A percentile compares a stretch with the other conserved stretches of the same genome.
Evolutionary conservation across 106 monocot species (phyloP).

Genomic region (Dactylorhiza incarnata): DNA sequence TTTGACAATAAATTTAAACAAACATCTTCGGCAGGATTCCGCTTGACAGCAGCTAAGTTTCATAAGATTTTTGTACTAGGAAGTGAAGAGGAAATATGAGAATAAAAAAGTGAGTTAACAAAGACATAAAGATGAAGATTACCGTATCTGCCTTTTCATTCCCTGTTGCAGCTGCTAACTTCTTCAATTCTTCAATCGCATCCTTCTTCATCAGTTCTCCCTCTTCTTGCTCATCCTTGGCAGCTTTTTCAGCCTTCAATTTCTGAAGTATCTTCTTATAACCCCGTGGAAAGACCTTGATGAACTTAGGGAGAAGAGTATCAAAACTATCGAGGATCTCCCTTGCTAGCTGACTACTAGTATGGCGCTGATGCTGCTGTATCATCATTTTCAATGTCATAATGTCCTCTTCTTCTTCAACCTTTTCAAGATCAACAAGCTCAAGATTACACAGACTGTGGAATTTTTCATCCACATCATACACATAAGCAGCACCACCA

Average conservation of each 20-base stretch:
- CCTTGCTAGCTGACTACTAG: slow-evolving; percentile 58
- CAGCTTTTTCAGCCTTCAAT: slow-evolving; percentile 60
- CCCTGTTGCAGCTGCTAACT: slow-evolving; percentile 31
- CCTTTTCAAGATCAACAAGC: slow-evolving; percentile 77
- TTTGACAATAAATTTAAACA: background rate
- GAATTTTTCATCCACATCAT: slow-evolving; percentile 79
- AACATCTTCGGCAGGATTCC: background rate
- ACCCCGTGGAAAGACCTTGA: slow-evolving; percentile 93
- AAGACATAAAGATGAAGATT: slow-evolving; percentile 1
- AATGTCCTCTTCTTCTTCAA: slow-evolving; percentile 87
- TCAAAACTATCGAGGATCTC: slow-evolving; percentile 70
- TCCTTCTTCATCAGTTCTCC: slow-evolving; percentile 58
- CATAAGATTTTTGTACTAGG: background rate
- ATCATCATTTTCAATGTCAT: slow-evolving; percentile 77
- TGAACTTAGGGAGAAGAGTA: slow-evolving; percentile 63
- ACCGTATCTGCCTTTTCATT: slow-evolving; percentile 27
- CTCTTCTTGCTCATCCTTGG: slow-evolving; percentile 57
- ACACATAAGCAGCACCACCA: slow-evolving; percentile 90
- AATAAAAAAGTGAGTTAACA: background rate
- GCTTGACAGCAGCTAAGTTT: background rate
- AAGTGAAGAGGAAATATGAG: background rate
- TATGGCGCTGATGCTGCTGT: slow-evolving; percentile 92
- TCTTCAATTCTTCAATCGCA: slow-evolving; percentile 65
- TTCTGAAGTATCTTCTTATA: slow-evolving; percentile 75
- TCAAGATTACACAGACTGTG: slow-evolving; percentile 61